These are phyloP conservation scores for Paecilomyces niveus DNA, from an alignment of 2,329 filamentous ascomycete genomes.

Conservation along the genomic window DNA sequence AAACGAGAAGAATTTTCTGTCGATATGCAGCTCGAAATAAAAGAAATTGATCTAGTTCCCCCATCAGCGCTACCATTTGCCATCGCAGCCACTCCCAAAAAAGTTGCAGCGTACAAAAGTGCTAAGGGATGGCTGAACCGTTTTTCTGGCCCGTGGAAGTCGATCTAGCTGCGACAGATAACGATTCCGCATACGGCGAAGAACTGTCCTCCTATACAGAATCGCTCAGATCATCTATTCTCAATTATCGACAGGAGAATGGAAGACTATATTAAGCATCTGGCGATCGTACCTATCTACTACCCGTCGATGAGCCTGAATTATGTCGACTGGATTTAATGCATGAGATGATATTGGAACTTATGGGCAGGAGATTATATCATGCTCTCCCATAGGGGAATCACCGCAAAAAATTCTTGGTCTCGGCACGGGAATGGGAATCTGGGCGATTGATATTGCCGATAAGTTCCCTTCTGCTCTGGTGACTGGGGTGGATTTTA, in stretches of 20 bases:
- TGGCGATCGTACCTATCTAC: slow-evolving; percentile 7
- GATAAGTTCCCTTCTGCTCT: slow-evolving; percentile 25
- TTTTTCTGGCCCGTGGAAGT: not conserved
- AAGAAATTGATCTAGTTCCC: not conserved
- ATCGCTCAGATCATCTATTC: slow-evolving; percentile 14
- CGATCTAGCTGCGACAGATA: not conserved
- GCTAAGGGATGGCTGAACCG: not conserved
- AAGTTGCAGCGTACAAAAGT: not conserved
- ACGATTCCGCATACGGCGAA: not conserved
- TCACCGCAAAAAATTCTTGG: slow-evolving; percentile 21
- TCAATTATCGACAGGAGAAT: slow-evolving; percentile 13
- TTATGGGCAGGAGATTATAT: slow-evolving; percentile 4
- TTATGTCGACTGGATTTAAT: slow-evolving; percentile 3
- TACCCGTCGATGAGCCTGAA: slow-evolving; percentile 7
- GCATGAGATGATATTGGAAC: slow-evolving; percentile 8
- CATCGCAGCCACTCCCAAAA: not conserved
- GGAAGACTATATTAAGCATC: slow-evolving; percentile 17
- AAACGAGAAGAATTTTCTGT: not conserved
- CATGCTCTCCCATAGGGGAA: slow-evolving; percentile 6
- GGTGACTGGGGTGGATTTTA: slow-evolving; percentile 33
- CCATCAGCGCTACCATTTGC: not conserved
- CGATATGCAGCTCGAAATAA: not conserved
- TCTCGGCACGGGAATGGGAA: slow-evolving; percentile 28
- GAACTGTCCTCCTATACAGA: slow-evolving; percentile 7
- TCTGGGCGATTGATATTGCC: slow-evolving; percentile 28